phyloP scores from a whole-genome alignment of 2,329 filamentous ascomycete species.

The Leptosphaerulina australis region DNA sequence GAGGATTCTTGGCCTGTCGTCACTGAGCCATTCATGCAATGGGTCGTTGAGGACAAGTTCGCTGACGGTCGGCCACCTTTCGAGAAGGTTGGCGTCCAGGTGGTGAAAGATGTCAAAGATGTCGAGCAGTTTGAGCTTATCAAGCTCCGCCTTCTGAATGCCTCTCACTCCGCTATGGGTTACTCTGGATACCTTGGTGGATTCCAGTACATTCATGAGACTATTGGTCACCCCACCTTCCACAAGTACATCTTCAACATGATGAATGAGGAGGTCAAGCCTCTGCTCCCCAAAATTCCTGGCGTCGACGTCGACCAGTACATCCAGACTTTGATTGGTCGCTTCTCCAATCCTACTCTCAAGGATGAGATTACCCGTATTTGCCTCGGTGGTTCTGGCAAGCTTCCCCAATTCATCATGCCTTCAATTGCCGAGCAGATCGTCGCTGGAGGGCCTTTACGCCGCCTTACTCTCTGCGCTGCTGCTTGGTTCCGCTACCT shows the following conservation, averaged over 20 bases:
- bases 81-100: conserved; percentile 40
- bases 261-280: conserved; percentile 41
- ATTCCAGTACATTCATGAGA: conserved; percentile 38
- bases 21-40: conserved; percentile 39
- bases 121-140: conserved; percentile 39
- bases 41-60: conserved; percentile 41
- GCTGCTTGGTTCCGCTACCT: conserved; percentile 41
- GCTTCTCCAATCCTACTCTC: conserved; percentile 38
- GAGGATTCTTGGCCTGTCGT: conserved; percentile 38
- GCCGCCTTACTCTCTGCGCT: conserved; percentile 32
- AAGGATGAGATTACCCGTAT: conserved; percentile 40
- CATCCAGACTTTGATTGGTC: conserved; percentile 33
- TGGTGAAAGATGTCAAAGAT: conserved; percentile 34
- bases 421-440: conserved; percentile 40
- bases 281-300: conserved; percentile 35
- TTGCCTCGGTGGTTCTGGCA: conserved; percentile 39
- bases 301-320: conserved; percentile 37
- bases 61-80: conserved; percentile 36
- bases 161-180: conserved; percentile 37
- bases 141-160: conserved; percentile 39
- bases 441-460: conserved; percentile 29
- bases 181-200: conserved; percentile 35
- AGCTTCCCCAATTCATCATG: conserved; percentile 41
- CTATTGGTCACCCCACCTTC: conserved; percentile 32
- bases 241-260: conserved; percentile 37